These are phyloP conservation scores for Starmera caribaea DNA, from an alignment of 805 yeast species.

Conservation along the genomic window DNA sequence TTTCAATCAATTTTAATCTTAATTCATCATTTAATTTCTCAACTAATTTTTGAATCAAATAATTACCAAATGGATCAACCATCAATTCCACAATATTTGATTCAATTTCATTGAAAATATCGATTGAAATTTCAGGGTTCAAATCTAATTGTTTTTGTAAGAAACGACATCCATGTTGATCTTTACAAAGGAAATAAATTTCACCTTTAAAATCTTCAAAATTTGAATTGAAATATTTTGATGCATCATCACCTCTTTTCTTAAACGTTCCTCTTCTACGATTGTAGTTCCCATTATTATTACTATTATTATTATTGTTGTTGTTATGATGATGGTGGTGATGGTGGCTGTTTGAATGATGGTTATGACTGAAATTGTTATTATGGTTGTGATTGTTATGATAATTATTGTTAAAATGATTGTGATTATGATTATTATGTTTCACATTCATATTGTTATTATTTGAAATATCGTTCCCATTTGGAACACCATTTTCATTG, in stretches of 20 bases:
- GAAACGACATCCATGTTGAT: constrained; percentile 94
- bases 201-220: constrained; percentile 63
- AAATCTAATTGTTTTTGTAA: constrained; percentile 78
- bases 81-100: constrained; percentile 75
- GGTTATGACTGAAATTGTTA: constrained; percentile 3
- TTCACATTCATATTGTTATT: neutral
- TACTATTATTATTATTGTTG: constrained; percentile 2
- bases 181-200: constrained; percentile 77
- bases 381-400: no score
- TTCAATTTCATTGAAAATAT: constrained; percentile 75
- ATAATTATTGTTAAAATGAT: no score
- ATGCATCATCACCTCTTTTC: constrained; percentile 47
- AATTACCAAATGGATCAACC: constrained; percentile 97
- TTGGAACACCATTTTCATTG: no score
- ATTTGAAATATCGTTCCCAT: no score
- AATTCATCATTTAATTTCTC: constrained; percentile 68
- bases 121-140: constrained; percentile 51
- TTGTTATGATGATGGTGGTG: constrained; percentile 2
- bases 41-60: constrained; percentile 80
- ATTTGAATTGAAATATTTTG: constrained; percentile 58
- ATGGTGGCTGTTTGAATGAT: constrained; percentile 5
- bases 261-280: constrained; percentile 13
- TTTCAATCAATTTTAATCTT: constrained; percentile 56
- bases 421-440: neutral
- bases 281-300: constrained; percentile 6